phyloP scores from a whole-genome alignment of 805 yeast genomes.

The Saccharomycopsis javanensis region DNA sequence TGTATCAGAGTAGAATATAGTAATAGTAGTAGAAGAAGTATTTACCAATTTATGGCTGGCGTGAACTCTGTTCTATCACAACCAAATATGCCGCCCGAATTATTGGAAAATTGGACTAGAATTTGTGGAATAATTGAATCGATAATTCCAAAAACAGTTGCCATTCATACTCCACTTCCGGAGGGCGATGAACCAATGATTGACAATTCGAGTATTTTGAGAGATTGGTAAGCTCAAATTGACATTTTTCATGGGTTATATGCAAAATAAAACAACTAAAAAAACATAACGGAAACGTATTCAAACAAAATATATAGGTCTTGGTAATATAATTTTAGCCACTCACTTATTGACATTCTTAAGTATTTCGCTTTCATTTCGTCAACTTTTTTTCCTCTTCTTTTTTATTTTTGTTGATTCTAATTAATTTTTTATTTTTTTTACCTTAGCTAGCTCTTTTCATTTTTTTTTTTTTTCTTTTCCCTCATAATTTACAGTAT shows the following conservation, averaged over 20 bases:
- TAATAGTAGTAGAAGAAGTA: constrained; percentile 2
- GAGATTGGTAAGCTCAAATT: neutral
- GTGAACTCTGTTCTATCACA: constrained; percentile 7
- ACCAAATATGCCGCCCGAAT: constrained; percentile 15
- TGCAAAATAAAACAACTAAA: no score
- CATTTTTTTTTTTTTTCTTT: neutral
- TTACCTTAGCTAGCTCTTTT: neutral
- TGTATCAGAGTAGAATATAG: constrained; percentile 12
- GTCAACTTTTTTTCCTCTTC: neutral
- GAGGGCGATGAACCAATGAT: neutral
- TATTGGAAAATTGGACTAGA: constrained; percentile 7
- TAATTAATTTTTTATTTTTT: neutral
- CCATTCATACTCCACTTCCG: neutral
- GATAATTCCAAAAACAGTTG: neutral
- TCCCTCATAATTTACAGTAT: neutral
- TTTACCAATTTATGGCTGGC: constrained; percentile 6
- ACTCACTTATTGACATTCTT: neutral
- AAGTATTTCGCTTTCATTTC: neutral
- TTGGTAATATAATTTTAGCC: neutral
- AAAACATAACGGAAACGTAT: no score
- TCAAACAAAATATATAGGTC: no score
- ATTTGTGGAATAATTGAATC: constrained; percentile 6
- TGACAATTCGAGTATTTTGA: neutral
- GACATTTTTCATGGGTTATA: neutral
- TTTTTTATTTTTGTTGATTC: neutral